Evolutionary conservation across 2,329 filamentous ascomycete species (phyloP), one percentile per base, ranked within the genome.

Genomic region (Cladophialophora psammophila): DNA sequence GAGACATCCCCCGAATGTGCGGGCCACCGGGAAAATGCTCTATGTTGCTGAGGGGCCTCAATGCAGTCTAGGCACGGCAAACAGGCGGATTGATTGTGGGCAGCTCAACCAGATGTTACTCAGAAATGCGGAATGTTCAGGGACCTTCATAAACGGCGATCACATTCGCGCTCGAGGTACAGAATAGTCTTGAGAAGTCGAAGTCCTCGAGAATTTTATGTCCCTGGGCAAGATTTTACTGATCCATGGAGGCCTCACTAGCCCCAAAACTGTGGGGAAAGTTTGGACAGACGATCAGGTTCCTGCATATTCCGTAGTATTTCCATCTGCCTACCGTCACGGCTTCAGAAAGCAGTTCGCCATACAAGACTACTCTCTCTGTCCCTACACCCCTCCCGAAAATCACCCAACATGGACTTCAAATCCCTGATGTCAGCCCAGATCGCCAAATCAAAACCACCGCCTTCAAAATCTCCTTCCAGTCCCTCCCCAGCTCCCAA

Each of bases 391-490:
- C 1, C 7, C 18, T 7, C 18, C 18, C 10, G 10, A 9, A 50
- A 12, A 12, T 5, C 12, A 26, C 50, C 35, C n/a, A 62, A 15
- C 6, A 99, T 99, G 95, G 94, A 99, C 80, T 99, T 99, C 83
- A 93, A 93, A 68, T 88, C 93, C 40, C 83, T 99, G 56, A 96
- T 99, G 92, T 89, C 91, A 75, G 91, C 93, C 76, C 93, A 97
- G 80, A 95, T 99, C 75, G 88, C 91, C 75, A 96, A 95, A 79
- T 85, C 90, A 72, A 92, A 92, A 78, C 80, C 59, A 7, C 32
- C 42, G 13, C 34, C 15, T 2, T 55, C 86, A 63, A 72, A 80
- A 50, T 72, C 80, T 50, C 72, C 80, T 58, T 55, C 48, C 38
- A 32, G 52, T 32, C 36, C 60, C 38, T 56, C 68, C 12, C 69